phyloP scores from a whole-genome alignment of 495 filamentous ascomycete genomes.

The Podospora tetraspora region DNA sequence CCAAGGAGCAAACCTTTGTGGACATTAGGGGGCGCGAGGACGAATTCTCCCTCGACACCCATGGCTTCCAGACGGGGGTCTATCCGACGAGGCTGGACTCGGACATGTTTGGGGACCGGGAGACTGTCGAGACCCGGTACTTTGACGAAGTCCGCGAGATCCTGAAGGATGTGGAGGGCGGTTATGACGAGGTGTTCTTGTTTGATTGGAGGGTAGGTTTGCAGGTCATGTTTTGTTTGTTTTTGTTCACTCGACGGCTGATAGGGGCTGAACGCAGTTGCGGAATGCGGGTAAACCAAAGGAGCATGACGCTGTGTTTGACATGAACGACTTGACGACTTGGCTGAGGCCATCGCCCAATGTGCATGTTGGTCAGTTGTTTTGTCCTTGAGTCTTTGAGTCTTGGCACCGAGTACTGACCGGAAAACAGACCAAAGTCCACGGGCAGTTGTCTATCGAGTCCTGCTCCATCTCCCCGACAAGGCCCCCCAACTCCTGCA shows the following conservation, averaged over 20 bases:
- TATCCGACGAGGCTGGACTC: slow-evolving; percentile 5
- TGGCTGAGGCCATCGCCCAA: slow-evolving; percentile 16
- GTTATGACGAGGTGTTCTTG: slow-evolving; percentile 13
- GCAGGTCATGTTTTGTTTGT: background rate
- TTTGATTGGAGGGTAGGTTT: slow-evolving; percentile 16
- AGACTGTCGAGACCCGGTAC: slow-evolving; percentile 3
- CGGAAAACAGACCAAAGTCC: slow-evolving; percentile 10
- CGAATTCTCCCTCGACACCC: slow-evolving; percentile 8
- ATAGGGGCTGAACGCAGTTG: background rate
- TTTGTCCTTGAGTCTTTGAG: background rate
- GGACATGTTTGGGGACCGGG: slow-evolving; percentile 3
- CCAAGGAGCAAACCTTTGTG: slow-evolving; percentile 11
- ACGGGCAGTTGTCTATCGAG: slow-evolving; percentile 4
- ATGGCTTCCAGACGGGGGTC: slow-evolving; percentile 9
- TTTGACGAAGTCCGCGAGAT: slow-evolving; percentile 12
- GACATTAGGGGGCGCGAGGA: slow-evolving; percentile 9
- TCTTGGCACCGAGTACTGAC: background rate
- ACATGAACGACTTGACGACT: slow-evolving; percentile 14
- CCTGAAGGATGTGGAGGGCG: slow-evolving; percentile 8
- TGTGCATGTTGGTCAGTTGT: slow-evolving; percentile 10
- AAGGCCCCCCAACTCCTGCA: slow-evolving; percentile 5
- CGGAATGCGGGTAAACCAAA: slow-evolving; percentile 10
- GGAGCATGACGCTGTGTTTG: slow-evolving; percentile 1
- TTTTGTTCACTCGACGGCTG: background rate
- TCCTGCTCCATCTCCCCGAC: slow-evolving; percentile 8